Conservation (phyloP, 1,139 yeast species). For the Hyphopichia khmerensis region DNA sequence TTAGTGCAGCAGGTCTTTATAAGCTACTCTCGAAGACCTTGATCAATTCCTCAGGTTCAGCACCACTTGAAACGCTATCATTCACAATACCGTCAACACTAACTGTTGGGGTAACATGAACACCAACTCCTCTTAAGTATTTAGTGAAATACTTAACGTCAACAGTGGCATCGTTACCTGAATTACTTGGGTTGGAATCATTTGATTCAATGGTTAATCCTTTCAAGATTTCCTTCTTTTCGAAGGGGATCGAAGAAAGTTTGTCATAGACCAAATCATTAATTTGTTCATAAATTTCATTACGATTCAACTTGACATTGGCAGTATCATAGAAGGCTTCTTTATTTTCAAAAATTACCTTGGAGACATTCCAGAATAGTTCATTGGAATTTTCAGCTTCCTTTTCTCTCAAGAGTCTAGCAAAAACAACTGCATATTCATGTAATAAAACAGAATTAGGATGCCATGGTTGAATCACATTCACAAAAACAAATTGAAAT, state of each 20-base stretch:
- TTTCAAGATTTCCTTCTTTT: conserved; percentile 35
- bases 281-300: conserved; percentile 55
- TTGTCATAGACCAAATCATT: conserved; percentile 48
- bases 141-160: conserved; percentile 76
- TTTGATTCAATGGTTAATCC: conserved; percentile 27
- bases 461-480: conserved; percentile 88
- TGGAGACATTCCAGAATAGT: conserved; percentile 63
- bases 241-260: conserved; percentile 31
- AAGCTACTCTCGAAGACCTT: conserved; percentile 21
- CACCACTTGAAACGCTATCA: conserved; percentile 38
- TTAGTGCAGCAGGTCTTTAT: not conserved
- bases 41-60: conserved; percentile 32
- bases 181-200: conserved; percentile 36
- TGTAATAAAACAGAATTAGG: conserved; percentile 65
- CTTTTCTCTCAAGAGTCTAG: conserved; percentile 50
- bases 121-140: conserved; percentile 72
- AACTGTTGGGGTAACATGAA: conserved; percentile 86
- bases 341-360: conserved; percentile 53
- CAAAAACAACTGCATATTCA: conserved; percentile 73
- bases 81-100: conserved; percentile 63
- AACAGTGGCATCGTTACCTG: conserved; percentile 56
- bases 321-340: conserved; percentile 62
- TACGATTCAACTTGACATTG: conserved; percentile 52
- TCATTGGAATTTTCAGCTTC: conserved; percentile 20
- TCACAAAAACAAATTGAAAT: conserved; percentile 59